These are phyloP conservation scores for Spathaspora sp. DNA, from an alignment of 805 yeast species.

Conservation along the genomic window DNA sequence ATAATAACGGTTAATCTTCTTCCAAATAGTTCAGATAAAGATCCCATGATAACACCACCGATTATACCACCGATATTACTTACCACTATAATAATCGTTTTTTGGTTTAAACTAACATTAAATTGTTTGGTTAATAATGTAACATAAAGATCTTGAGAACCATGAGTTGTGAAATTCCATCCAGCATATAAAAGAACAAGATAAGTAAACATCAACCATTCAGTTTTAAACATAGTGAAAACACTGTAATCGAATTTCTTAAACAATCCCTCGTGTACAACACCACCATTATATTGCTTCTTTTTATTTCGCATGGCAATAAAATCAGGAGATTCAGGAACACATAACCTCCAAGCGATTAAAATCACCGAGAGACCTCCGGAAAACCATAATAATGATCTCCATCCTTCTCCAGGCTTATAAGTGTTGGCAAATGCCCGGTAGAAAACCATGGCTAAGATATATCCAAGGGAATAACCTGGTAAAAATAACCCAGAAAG, in stretches of 20 bases:
- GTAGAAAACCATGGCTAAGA: slow-evolving; percentile 60
- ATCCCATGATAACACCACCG: slow-evolving; percentile 46
- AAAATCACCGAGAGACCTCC: slow-evolving; percentile 47
- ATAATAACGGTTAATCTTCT: slow-evolving; percentile 30
- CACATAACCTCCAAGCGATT: slow-evolving; percentile 25
- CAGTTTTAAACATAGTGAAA: slow-evolving; percentile 23
- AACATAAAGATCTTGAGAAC: slow-evolving; percentile 41
- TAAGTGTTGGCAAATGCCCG: slow-evolving; percentile 52
- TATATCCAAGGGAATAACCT: slow-evolving; percentile 72
- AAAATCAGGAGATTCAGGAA: slow-evolving; percentile 49
- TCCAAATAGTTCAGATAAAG: slow-evolving; percentile 31
- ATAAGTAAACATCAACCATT: slow-evolving; percentile 61
- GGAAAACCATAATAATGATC: slow-evolving; percentile 65
- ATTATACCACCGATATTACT: slow-evolving; percentile 39
- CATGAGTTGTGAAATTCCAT: slow-evolving; percentile 39
- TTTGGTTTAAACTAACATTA: slow-evolving; percentile 25
- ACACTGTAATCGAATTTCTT: not conserved
- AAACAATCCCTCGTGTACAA: slow-evolving; percentile 10
- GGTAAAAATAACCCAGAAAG: slow-evolving; percentile 72
- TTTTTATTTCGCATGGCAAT: slow-evolving; percentile 10
- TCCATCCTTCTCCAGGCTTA: slow-evolving; percentile 50
- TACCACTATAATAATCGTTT: slow-evolving; percentile 36
- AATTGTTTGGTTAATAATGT: slow-evolving; percentile 33
- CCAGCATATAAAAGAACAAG: slow-evolving; percentile 46
- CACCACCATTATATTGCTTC: slow-evolving; percentile 15